phyloP scores from a whole-genome alignment of 805 yeast genomes.

The Candida succiphila region DNA sequence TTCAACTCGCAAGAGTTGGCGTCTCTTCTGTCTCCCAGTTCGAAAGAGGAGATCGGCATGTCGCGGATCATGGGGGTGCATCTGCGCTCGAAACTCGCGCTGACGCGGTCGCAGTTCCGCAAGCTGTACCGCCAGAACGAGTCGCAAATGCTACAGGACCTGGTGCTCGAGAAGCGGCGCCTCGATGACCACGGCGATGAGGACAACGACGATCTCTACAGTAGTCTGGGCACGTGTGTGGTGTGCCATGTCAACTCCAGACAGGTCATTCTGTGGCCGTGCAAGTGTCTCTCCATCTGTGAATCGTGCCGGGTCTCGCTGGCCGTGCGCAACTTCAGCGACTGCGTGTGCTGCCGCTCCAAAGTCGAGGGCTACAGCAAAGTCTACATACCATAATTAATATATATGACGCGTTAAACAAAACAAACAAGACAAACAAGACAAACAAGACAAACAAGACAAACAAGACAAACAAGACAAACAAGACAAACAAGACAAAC shows the following conservation, averaged over 20 bases:
- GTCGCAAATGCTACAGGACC: slow-evolving; percentile 1
- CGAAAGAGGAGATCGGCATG: slow-evolving; percentile 1
- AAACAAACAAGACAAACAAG: no score
- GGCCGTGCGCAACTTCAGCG: slow-evolving; percentile 60
- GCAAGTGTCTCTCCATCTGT: slow-evolving; percentile 82
- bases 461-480: no score
- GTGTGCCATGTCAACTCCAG: slow-evolving; percentile 71
- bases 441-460: no score
- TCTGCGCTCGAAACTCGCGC: neutral
- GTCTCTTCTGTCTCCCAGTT: slow-evolving; percentile 2
- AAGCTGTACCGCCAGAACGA: neutral
- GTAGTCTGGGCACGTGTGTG: slow-evolving; percentile 49
- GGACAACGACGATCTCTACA: slow-evolving; percentile 20
- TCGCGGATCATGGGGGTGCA: slow-evolving; percentile 6
- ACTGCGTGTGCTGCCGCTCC: slow-evolving; percentile 79
- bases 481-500: no score
- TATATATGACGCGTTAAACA: neutral
- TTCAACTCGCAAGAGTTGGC: slow-evolving; percentile 5
- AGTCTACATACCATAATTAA: slow-evolving; percentile 43
- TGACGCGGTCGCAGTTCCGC: neutral
- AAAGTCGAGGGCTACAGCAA: slow-evolving; percentile 59
- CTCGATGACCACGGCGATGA: slow-evolving; percentile 5
- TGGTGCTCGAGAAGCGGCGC: slow-evolving; percentile 5
- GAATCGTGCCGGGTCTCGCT: slow-evolving; percentile 72
- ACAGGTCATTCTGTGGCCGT: slow-evolving; percentile 85